phyloP scores from a whole-genome alignment of 2,329 filamentous ascomycete species.

The Nothopassalora personata region DNA sequence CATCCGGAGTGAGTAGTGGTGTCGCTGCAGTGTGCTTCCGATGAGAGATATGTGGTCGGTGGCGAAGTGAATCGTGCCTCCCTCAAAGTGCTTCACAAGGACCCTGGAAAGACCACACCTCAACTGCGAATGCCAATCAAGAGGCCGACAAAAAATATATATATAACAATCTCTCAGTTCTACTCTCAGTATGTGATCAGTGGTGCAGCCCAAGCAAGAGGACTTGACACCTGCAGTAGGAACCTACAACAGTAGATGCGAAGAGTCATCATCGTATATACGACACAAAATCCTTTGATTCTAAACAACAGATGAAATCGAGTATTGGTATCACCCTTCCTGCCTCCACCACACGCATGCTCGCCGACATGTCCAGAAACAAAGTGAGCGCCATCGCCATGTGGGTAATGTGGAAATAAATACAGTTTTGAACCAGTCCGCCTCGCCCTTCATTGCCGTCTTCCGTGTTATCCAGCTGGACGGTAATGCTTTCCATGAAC shows the following conservation, averaged over 20 bases:
- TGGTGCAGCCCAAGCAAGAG: too few relatives aligned
- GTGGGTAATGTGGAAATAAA: constrained; percentile 1
- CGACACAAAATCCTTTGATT: not conserved
- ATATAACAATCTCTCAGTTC: not conserved
- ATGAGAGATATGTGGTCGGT: too few relatives aligned
- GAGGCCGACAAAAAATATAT: not conserved
- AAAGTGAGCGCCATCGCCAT: constrained; percentile 8
- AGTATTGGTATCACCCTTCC: not conserved
- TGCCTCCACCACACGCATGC: not conserved
- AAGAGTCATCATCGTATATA: not conserved
- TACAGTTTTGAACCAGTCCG: not conserved
- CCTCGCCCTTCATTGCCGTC: not conserved
- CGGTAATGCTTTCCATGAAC: not conserved
- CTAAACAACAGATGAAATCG: not conserved
- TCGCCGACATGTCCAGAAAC: constrained; percentile 2
- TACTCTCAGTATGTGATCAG: not conserved
- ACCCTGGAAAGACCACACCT: too few relatives aligned
- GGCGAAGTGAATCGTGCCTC: too few relatives aligned
- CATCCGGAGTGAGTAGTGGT: too few relatives aligned
- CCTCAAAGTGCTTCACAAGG: too few relatives aligned
- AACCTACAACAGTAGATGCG: not conserved
- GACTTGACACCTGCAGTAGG: not conserved
- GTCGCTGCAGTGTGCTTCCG: too few relatives aligned
- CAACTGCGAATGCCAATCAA: too few relatives aligned
- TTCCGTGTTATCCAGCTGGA: not conserved